Conservation (phyloP, 2,329 filamentous ascomycete genomes). For the Ophiosphaerella herpotricha region DNA sequence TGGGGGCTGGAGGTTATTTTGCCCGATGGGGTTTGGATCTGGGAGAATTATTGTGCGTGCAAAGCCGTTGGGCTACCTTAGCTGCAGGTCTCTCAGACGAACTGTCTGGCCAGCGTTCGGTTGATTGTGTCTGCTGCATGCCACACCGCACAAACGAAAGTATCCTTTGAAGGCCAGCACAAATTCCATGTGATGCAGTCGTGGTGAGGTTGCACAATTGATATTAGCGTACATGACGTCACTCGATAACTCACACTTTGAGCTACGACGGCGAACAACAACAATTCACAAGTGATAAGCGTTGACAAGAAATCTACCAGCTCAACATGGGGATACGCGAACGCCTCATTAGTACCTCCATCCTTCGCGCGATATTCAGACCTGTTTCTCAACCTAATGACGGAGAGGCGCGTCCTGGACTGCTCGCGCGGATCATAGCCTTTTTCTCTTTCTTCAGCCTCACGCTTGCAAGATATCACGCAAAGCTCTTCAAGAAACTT, state of each 20-base stretch:
- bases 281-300: neutral
- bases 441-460: slow-evolving; percentile 62
- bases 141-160: too few relatives aligned
- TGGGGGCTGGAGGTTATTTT: too few relatives aligned
- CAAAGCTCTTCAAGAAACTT: slow-evolving; percentile 57
- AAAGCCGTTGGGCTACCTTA: too few relatives aligned
- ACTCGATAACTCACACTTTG: neutral
- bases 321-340: slow-evolving; percentile 42
- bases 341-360: slow-evolving; percentile 44
- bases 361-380: slow-evolving; percentile 43
- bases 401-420: slow-evolving; percentile 23
- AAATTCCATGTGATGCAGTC: neutral
- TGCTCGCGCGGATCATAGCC: slow-evolving; percentile 53
- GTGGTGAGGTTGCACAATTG: too few relatives aligned
- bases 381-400: slow-evolving; percentile 21
- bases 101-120: too few relatives aligned
- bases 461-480: slow-evolving; percentile 53
- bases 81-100: too few relatives aligned
- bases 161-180: neutral
- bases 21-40: too few relatives aligned
- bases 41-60: too few relatives aligned
- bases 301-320: neutral
- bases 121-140: too few relatives aligned
- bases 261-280: neutral
- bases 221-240: slow-evolving; percentile 12